Conservation (phyloP, 2,329 filamentous ascomycete genomes). For the Scolecobasidium constrictum region DNA sequence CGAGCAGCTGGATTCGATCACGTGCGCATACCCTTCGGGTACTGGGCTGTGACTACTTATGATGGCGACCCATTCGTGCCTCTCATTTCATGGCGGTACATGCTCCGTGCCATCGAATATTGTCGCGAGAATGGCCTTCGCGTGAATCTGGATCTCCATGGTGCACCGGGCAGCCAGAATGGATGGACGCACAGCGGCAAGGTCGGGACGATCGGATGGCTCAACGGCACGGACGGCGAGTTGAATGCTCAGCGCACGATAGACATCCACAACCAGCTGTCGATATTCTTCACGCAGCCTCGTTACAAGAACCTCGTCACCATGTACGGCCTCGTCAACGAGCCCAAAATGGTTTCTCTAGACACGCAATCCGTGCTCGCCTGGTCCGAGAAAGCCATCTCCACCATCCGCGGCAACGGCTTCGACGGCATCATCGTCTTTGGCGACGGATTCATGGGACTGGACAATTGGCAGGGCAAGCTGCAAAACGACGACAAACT, state of each 20-base stretch:
- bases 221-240: constrained; percentile 78
- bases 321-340: constrained; percentile 91
- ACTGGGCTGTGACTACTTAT: constrained; percentile 87
- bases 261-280: constrained; percentile 77
- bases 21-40: constrained; percentile 89
- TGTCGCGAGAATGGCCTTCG: constrained; percentile 83
- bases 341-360: constrained; percentile 71
- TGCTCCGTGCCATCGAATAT: constrained; percentile 87
- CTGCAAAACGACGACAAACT: constrained; percentile 61
- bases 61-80: constrained; percentile 79
- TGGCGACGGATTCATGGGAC: constrained; percentile 88
- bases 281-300: constrained; percentile 84
- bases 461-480: constrained; percentile 81
- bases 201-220: constrained; percentile 71
- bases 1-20: constrained; percentile 84
- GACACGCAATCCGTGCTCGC: constrained; percentile 53
- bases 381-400: constrained; percentile 70
- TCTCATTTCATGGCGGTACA: constrained; percentile 83
- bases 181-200: constrained; percentile 95
- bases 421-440: constrained; percentile 66
- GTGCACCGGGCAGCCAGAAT: constrained; percentile 86
- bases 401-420: constrained; percentile 65
- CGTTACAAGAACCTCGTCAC: constrained; percentile 86
- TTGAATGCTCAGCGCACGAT: constrained; percentile 71
- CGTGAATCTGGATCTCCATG: constrained; percentile 88